phyloP scores from a whole-genome alignment of 1,139 yeast species.

The Blastobotrys serpentis region DNA sequence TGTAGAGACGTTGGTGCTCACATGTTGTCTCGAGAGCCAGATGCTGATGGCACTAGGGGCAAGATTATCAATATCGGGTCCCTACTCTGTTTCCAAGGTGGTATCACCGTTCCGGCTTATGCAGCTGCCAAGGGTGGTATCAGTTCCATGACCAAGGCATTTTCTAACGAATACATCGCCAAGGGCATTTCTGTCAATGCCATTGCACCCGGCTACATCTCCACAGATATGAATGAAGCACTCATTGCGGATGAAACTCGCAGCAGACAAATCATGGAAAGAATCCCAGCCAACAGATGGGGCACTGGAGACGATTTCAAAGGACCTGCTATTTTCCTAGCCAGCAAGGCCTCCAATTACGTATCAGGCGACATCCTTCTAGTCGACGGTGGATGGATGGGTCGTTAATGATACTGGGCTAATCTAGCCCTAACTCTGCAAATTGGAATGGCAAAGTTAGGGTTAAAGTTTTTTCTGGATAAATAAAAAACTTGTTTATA shows the following conservation, averaged over 20 bases:
- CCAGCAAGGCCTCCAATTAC: slow-evolving; percentile 51
- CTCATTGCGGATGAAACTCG: slow-evolving; percentile 40
- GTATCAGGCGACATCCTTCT: slow-evolving; percentile 52
- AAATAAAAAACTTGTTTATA: too few species aligned
- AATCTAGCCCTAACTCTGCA: too few species aligned
- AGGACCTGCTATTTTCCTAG: slow-evolving; percentile 54
- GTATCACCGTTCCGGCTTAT: slow-evolving; percentile 47
- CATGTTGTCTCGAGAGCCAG: slow-evolving; percentile 38
- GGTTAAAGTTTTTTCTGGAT: not conserved
- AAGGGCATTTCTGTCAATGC: slow-evolving; percentile 54
- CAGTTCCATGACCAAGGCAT: slow-evolving; percentile 48
- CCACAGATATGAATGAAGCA: slow-evolving; percentile 50
- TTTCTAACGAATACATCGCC: slow-evolving; percentile 54
- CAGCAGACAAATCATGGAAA: slow-evolving; percentile 39
- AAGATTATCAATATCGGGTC: slow-evolving; percentile 67
- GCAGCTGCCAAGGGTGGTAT: slow-evolving; percentile 56
- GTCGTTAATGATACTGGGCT: slow-evolving; percentile 34
- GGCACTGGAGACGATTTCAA: slow-evolving; percentile 54
- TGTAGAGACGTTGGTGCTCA: slow-evolving; percentile 48
- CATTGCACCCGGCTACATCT: slow-evolving; percentile 57
- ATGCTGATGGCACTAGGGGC: slow-evolving; percentile 50
- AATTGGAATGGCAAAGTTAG: not conserved
- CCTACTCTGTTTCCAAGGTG: slow-evolving; percentile 46
- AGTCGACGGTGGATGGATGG: slow-evolving; percentile 62
- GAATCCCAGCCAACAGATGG: slow-evolving; percentile 55